phyloP scores from a whole-genome alignment of 2,329 filamentous ascomycete genomes.

The Stylonectria norvegica region DNA sequence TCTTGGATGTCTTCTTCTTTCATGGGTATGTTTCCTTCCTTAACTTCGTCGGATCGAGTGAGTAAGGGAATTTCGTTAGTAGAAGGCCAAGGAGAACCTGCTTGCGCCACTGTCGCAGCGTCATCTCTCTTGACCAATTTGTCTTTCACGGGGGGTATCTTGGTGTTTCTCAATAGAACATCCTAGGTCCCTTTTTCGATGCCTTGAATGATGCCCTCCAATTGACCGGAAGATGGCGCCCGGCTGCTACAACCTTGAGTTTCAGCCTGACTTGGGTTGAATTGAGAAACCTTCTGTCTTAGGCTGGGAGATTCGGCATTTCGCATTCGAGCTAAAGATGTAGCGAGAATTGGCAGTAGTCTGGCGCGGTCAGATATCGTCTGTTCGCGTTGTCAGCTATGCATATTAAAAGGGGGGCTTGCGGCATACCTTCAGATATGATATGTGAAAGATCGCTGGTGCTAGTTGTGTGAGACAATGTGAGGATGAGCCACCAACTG shows the following conservation, averaged over 20 bases:
- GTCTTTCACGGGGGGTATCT: conserved; percentile 9
- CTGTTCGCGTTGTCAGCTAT: conserved; percentile 18
- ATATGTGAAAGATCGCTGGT: conserved; percentile 36
- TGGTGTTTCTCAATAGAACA: conserved; percentile 20
- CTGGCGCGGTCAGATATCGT: conserved; percentile 23
- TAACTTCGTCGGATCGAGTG: too few species aligned
- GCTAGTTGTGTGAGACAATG: conserved; percentile 27
- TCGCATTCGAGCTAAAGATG: conserved; percentile 32
- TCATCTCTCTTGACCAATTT: conserved; percentile 2
- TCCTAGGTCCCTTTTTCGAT: conserved; percentile 24
- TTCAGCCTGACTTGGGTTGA: too few species aligned
- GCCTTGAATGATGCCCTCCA: not conserved
- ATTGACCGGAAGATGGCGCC: not conserved
- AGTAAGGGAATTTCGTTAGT: too few species aligned
- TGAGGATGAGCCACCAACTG: conserved; percentile 11
- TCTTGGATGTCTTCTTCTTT: conserved; percentile 3
- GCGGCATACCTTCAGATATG: conserved; percentile 32
- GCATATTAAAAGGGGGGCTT: too few species aligned
- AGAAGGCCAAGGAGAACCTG: too few species aligned
- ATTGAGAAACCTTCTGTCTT: conserved; percentile 30
- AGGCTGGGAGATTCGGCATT: conserved; percentile 34
- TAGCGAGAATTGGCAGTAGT: conserved; percentile 28
- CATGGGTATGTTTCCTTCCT: not conserved
- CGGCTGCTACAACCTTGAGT: too few species aligned
- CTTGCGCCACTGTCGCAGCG: too few species aligned